These are phyloP conservation scores for Chlorella sp. DNA, from an alignment of 139 green algal species.

Conservation along the genomic window DNA sequence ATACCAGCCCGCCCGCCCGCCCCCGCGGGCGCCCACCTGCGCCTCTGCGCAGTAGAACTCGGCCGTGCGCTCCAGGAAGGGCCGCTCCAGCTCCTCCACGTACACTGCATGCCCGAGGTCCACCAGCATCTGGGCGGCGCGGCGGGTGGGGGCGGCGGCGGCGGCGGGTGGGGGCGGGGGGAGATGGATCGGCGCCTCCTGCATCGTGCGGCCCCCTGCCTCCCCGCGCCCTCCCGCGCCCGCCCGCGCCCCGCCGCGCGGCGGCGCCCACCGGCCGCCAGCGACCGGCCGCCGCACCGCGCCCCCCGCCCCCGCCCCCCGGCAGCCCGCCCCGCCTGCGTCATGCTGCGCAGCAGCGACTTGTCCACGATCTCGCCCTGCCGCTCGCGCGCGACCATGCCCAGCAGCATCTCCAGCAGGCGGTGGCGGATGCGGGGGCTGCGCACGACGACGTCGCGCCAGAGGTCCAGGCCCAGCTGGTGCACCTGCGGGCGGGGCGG, in stretches of 20 bases:
- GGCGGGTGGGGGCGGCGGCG: too few relatives aligned
- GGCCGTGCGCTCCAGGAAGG: constrained; percentile 79
- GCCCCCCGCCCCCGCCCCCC: too few relatives aligned
- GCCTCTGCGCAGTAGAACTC: constrained; percentile 84
- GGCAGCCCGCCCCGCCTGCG: too few relatives aligned
- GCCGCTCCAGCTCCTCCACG: constrained; percentile 89
- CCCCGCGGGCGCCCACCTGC: not conserved
- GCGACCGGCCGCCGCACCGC: too few relatives aligned
- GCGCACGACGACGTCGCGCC: constrained; percentile 87
- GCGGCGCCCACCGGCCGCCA: too few relatives aligned
- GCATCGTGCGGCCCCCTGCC: too few relatives aligned
- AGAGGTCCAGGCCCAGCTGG: constrained; percentile 91
- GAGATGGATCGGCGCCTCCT: too few relatives aligned
- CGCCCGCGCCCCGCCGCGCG: too few relatives aligned
- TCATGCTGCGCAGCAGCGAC: constrained; percentile 76
- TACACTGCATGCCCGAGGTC: constrained; percentile 90
- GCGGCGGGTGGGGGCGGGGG: too few relatives aligned
- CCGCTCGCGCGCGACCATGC: constrained; percentile 71
- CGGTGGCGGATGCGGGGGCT: constrained; percentile 68
- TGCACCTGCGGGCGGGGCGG: constrained; percentile 61
- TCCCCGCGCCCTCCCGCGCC: too few relatives aligned
- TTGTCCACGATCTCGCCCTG: constrained; percentile 86
- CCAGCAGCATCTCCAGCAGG: constrained; percentile 75
- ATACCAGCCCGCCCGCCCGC: not conserved
- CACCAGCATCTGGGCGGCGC: constrained; percentile 92